A percentile compares a stretch with the other conserved stretches of the same genome.
Conservation (phyloP, 108 stramenopile species). For the Fragilaria crotonensis region DNA sequence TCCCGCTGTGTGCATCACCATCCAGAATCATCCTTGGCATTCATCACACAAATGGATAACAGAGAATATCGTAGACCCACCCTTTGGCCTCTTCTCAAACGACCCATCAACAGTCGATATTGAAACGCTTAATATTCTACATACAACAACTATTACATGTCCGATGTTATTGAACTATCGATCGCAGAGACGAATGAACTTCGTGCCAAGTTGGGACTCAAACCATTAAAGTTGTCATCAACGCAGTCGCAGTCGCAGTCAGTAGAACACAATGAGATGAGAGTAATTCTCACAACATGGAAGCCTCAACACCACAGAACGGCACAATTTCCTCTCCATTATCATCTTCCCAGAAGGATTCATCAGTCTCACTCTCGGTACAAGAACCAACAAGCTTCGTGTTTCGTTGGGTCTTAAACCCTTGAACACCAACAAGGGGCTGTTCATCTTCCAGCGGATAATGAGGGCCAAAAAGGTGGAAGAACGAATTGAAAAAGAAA, state of each 20-base stretch:
- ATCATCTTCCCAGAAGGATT: no score
- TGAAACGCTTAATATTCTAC: no score
- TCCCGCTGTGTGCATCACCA: no score
- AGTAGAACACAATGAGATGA: no score
- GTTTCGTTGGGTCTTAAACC: constrained; percentile 63
- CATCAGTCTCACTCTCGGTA: no score
- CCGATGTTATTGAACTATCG: constrained; percentile 78
- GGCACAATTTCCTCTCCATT: not conserved
- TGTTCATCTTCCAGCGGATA: constrained; percentile 53
- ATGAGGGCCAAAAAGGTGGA: constrained; percentile 32
- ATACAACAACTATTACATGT: not conserved
- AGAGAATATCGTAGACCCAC: no score
- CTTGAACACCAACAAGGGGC: constrained; percentile 15
- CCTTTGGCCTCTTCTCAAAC: no score
- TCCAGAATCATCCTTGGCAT: no score
- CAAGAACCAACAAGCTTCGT: constrained; percentile 74
- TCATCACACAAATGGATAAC: no score
- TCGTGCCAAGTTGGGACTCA: constrained; percentile 63
- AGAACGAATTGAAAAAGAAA: constrained; percentile 52
- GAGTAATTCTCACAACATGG: not conserved
- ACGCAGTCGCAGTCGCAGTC: not conserved
- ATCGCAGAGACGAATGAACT: constrained; percentile 82
- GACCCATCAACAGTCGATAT: no score
- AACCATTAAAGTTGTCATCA: constrained; percentile 36
- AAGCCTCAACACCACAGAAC: not conserved